Evolutionary conservation across 2,329 filamentous ascomycete species (phyloP), one percentile per base, ranked within the genome.

Genomic region (Purpureocillium lavendulum): DNA sequence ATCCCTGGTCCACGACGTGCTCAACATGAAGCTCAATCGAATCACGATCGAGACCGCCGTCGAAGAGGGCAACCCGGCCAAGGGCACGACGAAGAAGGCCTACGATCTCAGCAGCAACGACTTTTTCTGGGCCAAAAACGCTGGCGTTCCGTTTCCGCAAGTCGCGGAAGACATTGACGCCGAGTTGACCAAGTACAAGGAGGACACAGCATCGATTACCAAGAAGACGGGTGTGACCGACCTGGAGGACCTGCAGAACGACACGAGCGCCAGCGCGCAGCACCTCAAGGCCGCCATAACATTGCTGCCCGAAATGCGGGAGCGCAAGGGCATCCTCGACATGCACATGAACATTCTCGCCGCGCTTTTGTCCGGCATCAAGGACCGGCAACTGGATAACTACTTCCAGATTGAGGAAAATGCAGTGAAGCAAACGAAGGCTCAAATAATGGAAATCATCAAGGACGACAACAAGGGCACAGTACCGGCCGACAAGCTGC

Each of bases 321-420:
- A 97, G 61, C 81, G 92, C 43, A 98, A 98, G 59, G 81, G 82
- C n/a, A 76, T 83, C 15, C 75, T 98, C 5, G 92, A 96, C 57
- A 97, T 96, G 85, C 92, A 98, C 60, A 98, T 98, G 92, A 96
- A 94, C 58, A 95, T 97, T 43, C 73, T 94, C 4, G 90, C 89
- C 2, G 86, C 87, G 1, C 59, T 81, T 3, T 56, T 81, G 31
- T 72, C 67, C 1, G 89, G 88, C 2, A 95, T 97, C 61, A 96
- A 97, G 58, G 87, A 94, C 51, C 81, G 92, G 13, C 89, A 97
- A 60, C 71, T 98, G 6, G 92, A 98, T 58, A 92, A 92, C 58
- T 98, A 86, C 63, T 98, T 94, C 66, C 87, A 97, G 57, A 69
- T 95, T 6, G 94, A 98, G 59, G 90, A 97, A 60, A 87, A 82